Evolutionary conservation across 441 rosid genomes (phyloP), one percentile per base, ranked within the genome.

Genomic region (Populus hybrid): DNA sequence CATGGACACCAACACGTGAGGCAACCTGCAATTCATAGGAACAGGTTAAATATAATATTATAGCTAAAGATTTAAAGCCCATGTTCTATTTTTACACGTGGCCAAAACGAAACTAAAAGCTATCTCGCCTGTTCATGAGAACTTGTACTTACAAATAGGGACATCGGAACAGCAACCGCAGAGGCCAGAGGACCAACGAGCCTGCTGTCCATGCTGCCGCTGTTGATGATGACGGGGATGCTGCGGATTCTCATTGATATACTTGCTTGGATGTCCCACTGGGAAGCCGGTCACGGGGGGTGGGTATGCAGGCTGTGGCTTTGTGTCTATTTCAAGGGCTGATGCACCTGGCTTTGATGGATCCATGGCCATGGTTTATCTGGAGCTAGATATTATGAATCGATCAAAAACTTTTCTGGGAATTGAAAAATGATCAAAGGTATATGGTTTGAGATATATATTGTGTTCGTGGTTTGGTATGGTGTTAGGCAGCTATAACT

Each of bases 1-100:
- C 95, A 93, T 0, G 97, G 95, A 20, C 93, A 91, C 85, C 87
- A 93, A 9, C 69, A 89, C 6, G 97, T 85, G 71, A 87, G 73
- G 87, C 94, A 93, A 32, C 93, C 88, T 87, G 84, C 34, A 34
- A 66, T 21, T 3, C 64, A 50, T 73, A 75, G 76, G 85, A 85
- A 71, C 53, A 79, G 24, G 10, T 10, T 18, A 8, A 8, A 10
- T 6, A 5, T 42, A 42, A 36, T 36, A 36, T 3, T 42, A 42
- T 42, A 42, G 53, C 53, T 42, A 12, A 42, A 42, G 1, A 42
- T 42, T 4, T 12, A 36, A 8, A 36, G 10, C 3, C 40, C 20
- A 46, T 12, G 57, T 46, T 46, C 57, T 46, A 46, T 42, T 42
- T 42, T 11, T 42, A 42, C 50, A 42, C 50, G 4, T 11, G 50